Percentiles rank a stretch among this genome's conserved stretches.
These are phyloP conservation scores for Carex scoparia DNA, from an alignment of 176 grass and related monocot genomes.

Conservation along the genomic window DNA sequence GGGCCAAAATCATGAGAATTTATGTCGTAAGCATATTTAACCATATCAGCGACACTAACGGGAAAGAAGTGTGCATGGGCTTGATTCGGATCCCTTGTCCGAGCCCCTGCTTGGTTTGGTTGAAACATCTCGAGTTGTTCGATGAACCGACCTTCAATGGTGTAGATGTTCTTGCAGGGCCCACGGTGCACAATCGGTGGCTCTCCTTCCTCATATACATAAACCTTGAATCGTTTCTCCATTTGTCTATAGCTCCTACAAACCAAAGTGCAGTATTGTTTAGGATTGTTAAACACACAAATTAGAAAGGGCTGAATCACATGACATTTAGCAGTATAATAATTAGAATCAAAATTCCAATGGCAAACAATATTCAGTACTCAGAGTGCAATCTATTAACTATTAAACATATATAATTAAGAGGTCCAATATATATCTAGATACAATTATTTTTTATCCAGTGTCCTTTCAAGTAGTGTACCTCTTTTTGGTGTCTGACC, in stretches of 20 bases:
- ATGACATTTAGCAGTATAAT: no score
- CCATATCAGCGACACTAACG: conserved; percentile 54
- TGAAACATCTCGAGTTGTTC: conserved; percentile 53
- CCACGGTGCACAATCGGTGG: conserved; percentile 56
- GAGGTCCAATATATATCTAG: no score
- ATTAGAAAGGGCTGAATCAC: background rate
- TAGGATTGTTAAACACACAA: background rate
- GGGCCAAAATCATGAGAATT: conserved; percentile 21
- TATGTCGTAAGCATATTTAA: conserved; percentile 25
- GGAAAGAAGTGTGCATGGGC: conserved; percentile 72
- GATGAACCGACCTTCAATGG: conserved; percentile 70
- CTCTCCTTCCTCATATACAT: conserved; percentile 84
- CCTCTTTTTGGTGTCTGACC: background rate
- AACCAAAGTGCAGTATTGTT: background rate
- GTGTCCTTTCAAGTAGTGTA: no score
- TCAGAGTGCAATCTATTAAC: background rate
- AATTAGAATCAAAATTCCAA: background rate
- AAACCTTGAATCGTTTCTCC: conserved; percentile 68
- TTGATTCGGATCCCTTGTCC: conserved; percentile 37
- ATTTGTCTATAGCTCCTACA: conserved; percentile 76
- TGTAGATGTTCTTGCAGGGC: conserved; percentile 77
- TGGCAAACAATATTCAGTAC: background rate
- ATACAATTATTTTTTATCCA: no score
- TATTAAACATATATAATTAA: background rate
- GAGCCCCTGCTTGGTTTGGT: background rate